Evolutionary conservation across 371 early-diverging fungal species (phyloP), one percentile per base, ranked within the genome.

Genomic region (Saksenaea oblongispora): DNA sequence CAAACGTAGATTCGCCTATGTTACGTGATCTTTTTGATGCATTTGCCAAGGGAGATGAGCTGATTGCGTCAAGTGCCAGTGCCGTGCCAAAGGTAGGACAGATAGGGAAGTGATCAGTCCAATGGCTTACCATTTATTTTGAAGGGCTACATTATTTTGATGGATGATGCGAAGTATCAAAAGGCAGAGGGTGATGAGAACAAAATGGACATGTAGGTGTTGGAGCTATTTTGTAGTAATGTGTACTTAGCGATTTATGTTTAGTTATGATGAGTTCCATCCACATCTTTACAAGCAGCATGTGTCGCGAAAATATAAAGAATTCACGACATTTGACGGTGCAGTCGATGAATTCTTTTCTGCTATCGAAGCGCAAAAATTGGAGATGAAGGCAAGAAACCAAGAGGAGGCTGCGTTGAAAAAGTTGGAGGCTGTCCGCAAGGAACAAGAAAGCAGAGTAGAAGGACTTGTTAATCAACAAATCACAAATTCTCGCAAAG

Each of bases 261-360:
- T 11, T 54, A 83, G 88, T 1, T 95, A 91, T 70, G 91, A 93
- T 60, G 98, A 98, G 61, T 95, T 94, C 69, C 91, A 94, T 51
- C 97, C 97, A 0, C 89, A 87, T 70, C 74, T 88, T 26, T 93
- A 93, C 62, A 83, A 84, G 17, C 97, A 95, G 61, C 89, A 87
- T 66, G 60, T 67, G 41, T 62, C 74, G 27, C 72, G 69, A 34
- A 61, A 69, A 15, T 73, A 79, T 71, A 84, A 85, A 54, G 87
- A 89, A 59, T 91, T 84, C 39, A 75, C 71, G 34, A 86, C 89
- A 1, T 98, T 98, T 84, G 88, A 92, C 66, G 80, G 84, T 37
- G 91, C 95, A 0, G 95, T 94, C 0, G 98, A 99, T 68, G 90
- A 92, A 58, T 99, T 91, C 76, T 98, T 90, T 66, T 94, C 95